A percentile compares a stretch with the other conserved stretches of the same genome.
These are phyloP conservation scores for Puccinia novopanici DNA, from an alignment of 1,284 basidiomycete genomes.

Conservation along the genomic window DNA sequence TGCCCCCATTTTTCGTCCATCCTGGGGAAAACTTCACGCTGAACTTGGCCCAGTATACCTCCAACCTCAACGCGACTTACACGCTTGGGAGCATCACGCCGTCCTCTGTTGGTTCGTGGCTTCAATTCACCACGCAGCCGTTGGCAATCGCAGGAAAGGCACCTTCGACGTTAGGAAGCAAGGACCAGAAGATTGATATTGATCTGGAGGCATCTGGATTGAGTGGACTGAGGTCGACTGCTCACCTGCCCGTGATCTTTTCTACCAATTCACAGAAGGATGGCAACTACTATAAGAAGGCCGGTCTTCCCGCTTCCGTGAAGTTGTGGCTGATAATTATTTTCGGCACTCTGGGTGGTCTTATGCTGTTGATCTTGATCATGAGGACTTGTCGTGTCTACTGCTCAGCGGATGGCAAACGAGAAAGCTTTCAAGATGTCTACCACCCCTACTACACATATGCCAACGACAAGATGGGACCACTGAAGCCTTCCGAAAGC, in stretches of 20 bases:
- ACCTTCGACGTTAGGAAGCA: neutral
- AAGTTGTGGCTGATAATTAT: conserved; percentile 37
- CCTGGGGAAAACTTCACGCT: conserved; percentile 35
- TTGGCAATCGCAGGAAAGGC: conserved; percentile 22
- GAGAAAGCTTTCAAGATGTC: conserved; percentile 32
- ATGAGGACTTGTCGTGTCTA: conserved; percentile 41
- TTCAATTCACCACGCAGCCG: conserved; percentile 32
- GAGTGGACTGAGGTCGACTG: conserved; percentile 33
- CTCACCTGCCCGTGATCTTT: conserved; percentile 32
- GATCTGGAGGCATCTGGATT: conserved; percentile 31
- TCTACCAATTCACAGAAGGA: neutral
- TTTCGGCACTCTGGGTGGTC: conserved; percentile 29
- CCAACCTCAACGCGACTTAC: conserved; percentile 49
- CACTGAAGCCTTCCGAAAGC: neutral
- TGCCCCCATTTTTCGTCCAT: conserved; percentile 26
- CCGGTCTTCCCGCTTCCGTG: conserved; percentile 15
- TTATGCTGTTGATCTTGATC: conserved; percentile 41
- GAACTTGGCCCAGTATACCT: conserved; percentile 41
- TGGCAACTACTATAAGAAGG: conserved; percentile 6
- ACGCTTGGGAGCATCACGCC: conserved; percentile 34
- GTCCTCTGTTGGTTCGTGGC: conserved; percentile 12
- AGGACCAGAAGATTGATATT: conserved; percentile 5
- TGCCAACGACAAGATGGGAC: conserved; percentile 16
- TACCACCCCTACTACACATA: conserved; percentile 41
- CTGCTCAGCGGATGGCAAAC: conserved; percentile 40